Base-by-base conservation (phyloP, 345 rosid species). In the Gossypium mustelinum region DNA sequence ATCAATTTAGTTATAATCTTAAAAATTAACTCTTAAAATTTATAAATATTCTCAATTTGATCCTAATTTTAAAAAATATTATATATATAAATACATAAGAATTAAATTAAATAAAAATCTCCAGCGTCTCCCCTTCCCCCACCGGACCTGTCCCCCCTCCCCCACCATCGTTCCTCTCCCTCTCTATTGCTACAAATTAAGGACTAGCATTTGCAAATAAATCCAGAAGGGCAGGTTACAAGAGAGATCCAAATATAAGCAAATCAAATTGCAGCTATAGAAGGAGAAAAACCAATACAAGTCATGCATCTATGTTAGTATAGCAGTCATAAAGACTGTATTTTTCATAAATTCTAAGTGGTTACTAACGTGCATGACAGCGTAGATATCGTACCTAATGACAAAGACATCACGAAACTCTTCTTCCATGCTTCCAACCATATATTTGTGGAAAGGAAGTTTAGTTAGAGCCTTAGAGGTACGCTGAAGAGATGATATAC, bases 361-460 rank as follows among this genome's bases (percentile, higher is more conserved):
- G 8, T 48, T 68, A 29, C 4, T 12, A 22, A 66, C 20, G 34
- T 16, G 34, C 34, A 4, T 34, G 34, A n/a, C 63, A 64, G 51
- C 25, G 27, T 51, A 67, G 70, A 72, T 51, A 43, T 11, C 65
- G 22, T 83, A 88, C 94, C 92, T 88, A 66, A 89, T 89, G 76
- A 92, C 94, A 78, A 88, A 92, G 75, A 90, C 77, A 70, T 90
- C 87, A 13, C 87, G 82, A 29, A 88, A 90, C 75, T 88, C 92
- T 68, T 90, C 94, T 78, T 90, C 94, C 92, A 88, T 86, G 85
- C 87, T 90, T 61, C 94, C 86, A 54, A 88, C 86, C 90, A 88
- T 90, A 69, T 85, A 90, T 47, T 75, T 82, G 55, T 85, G 89
- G 79, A 90, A 90, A 79, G n/a, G 45, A 66, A 66, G 70, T 18